These are phyloP conservation scores for Prunus persica DNA, from an alignment of 306 rosid species.

Conservation along the genomic window Prunus_persica_NCBIv2 NC_034014.1:28554001-28554500, in stretches of 20 bases:
- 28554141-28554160: no score
- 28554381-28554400: slow-evolving; percentile 55
- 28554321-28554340: slow-evolving; percentile 69
- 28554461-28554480: slow-evolving; percentile 47
- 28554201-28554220: slow-evolving; percentile 41
- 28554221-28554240: not conserved
- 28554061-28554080: no score
- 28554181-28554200: slow-evolving; percentile 93
- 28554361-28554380: slow-evolving; percentile 49
- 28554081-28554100: no score
- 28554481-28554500: slow-evolving; percentile 41
- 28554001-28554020: no score
- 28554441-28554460: slow-evolving; percentile 31
- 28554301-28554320: slow-evolving; percentile 7
- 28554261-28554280: not conserved
- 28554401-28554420: slow-evolving; percentile 59
- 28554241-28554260: not conserved
- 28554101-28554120: no score
- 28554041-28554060: no score
- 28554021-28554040: no score
- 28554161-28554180: not conserved
- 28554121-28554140: no score
- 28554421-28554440: slow-evolving; percentile 43
- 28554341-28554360: slow-evolving; percentile 66
- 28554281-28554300: not conserved